These are phyloP conservation scores for Fusarium sp. DNA, from an alignment of 2,329 filamentous ascomycete species.

Conservation along the genomic window DNA sequence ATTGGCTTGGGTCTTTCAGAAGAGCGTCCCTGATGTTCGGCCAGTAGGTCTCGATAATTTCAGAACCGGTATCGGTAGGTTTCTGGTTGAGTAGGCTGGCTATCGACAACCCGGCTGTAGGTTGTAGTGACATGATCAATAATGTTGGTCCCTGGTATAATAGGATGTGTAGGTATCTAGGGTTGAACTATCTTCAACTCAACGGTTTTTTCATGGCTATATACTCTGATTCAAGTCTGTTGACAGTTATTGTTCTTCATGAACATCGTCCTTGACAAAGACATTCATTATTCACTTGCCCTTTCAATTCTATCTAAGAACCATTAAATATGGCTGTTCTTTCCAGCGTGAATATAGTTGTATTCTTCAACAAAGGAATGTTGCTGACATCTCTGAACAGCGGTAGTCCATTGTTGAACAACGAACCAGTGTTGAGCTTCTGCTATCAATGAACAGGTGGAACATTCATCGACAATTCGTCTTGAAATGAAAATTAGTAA, in stretches of 20 bases:
- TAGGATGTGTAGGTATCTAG: too few relatives aligned
- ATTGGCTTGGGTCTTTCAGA: constrained; percentile 3
- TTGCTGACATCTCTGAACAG: neutral
- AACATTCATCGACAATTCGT: neutral
- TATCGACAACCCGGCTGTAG: constrained; percentile 6
- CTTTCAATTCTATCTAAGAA: neutral
- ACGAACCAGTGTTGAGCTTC: neutral
- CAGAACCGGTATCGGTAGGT: neutral
- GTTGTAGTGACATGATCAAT: neutral
- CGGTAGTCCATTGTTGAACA: neutral
- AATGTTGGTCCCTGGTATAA: neutral
- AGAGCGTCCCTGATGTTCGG: constrained; percentile 27
- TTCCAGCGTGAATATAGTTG: neutral
- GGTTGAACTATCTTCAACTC: neutral
- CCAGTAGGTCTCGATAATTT: constrained; percentile 7
- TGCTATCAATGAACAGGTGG: neutral
- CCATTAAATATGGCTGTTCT: neutral
- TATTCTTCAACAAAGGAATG: neutral
- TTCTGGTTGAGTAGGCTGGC: constrained; percentile 10
- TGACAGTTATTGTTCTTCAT: neutral
- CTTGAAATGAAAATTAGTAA: neutral
- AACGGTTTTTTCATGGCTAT: neutral
- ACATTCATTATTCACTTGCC: neutral
- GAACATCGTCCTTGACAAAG: neutral
- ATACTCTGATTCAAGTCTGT: neutral